These are phyloP conservation scores for Athelia psychrophila DNA, from an alignment of 1,284 basidiomycete genomes.

Conservation along the genomic window DNA sequence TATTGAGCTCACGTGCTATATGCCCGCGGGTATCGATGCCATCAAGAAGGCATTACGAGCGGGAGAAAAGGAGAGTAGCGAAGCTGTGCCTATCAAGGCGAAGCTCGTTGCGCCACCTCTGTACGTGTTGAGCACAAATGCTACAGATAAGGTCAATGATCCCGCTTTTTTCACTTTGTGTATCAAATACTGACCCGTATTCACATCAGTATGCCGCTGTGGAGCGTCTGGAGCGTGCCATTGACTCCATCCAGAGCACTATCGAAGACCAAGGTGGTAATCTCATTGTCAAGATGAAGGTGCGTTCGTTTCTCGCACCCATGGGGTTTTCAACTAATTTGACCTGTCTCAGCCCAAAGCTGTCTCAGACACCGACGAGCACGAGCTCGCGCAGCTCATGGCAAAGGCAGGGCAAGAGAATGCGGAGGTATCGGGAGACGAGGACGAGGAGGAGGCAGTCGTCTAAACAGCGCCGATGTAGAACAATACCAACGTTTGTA, in stretches of 20 bases:
- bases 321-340: background rate
- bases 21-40: conserved; percentile 96
- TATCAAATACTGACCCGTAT: background rate
- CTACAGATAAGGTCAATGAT: conserved; percentile 83
- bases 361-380: conserved; percentile 95
- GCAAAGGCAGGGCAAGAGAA: conserved; percentile 90
- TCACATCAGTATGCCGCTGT: conserved; percentile 75
- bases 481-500: no score
- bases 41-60: conserved; percentile 91
- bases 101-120: conserved; percentile 95
- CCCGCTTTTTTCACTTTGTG: conserved; percentile 4
- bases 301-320: conserved; percentile 26
- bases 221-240: conserved; percentile 90
- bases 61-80: conserved; percentile 86
- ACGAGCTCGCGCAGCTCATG: conserved; percentile 93
- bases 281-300: conserved; percentile 96
- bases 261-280: conserved; percentile 87
- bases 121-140: conserved; percentile 94
- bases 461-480: background rate
- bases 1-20: conserved; percentile 97
- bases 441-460: conserved; percentile 56
- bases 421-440: conserved; percentile 92
- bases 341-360: conserved; percentile 78
- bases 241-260: conserved; percentile 84
- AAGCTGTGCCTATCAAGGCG: conserved; percentile 95